Conservation (phyloP, 805 yeast genomes). For the Cyberlindnera bimundalis region DNA sequence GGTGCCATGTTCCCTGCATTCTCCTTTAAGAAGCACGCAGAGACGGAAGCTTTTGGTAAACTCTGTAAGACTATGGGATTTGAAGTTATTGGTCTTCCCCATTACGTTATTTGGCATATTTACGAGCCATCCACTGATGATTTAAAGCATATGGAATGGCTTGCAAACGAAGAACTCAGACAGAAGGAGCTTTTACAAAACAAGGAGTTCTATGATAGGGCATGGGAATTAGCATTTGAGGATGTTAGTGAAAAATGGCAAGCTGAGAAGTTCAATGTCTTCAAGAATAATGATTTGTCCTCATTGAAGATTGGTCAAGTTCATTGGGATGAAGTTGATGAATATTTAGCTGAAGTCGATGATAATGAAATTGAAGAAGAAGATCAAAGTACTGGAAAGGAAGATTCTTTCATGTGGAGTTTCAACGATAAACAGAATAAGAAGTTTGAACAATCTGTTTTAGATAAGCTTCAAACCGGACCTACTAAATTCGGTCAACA, state of each 20-base stretch:
- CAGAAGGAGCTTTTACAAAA: slow-evolving; percentile 59
- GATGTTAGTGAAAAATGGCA: slow-evolving; percentile 74
- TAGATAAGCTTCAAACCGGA: slow-evolving; percentile 19
- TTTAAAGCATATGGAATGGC: slow-evolving; percentile 82
- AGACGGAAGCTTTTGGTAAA: slow-evolving; percentile 95
- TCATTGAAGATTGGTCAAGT: slow-evolving; percentile 47
- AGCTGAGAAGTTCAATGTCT: slow-evolving; percentile 61
- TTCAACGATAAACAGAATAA: slow-evolving; percentile 18
- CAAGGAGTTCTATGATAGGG: slow-evolving; percentile 61
- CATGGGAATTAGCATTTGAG: slow-evolving; percentile 76
- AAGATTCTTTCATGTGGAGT: slow-evolving; percentile 23
- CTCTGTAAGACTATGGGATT: slow-evolving; percentile 83
- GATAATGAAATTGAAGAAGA: slow-evolving; percentile 17
- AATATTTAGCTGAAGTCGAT: slow-evolving; percentile 26
- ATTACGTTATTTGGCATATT: slow-evolving; percentile 94
- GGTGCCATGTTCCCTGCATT: slow-evolving; percentile 98
- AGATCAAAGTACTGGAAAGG: slow-evolving; percentile 7
- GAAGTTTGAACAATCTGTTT: slow-evolving; percentile 22
- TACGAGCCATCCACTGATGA: slow-evolving; percentile 96
- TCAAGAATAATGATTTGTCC: slow-evolving; percentile 72
- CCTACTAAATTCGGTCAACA: slow-evolving; percentile 22
- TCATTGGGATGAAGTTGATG: slow-evolving; percentile 68
- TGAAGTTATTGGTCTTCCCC: slow-evolving; percentile 85
- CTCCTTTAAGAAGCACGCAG: slow-evolving; percentile 94
- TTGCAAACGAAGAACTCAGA: slow-evolving; percentile 76